Evolutionary conservation across 2,329 filamentous ascomycete genomes (phyloP), one percentile per base, ranked within the genome.

Genomic region (Cytospora piceae): DNA sequence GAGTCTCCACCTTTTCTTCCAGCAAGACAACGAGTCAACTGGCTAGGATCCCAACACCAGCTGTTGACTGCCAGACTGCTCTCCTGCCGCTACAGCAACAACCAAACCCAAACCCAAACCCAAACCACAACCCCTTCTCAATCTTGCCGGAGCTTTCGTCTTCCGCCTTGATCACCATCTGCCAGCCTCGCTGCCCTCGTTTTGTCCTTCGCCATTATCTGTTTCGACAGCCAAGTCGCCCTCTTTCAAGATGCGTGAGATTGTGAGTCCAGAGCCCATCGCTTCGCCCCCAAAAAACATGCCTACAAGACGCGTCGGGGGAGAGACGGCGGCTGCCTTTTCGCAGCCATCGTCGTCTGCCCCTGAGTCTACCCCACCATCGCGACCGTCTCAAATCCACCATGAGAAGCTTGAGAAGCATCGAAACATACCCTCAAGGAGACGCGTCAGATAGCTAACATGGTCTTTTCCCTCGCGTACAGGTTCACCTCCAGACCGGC

Each of bases 401-500:
- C 49, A 34, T 42, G 22, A 55, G 20, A 49, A 32, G 15, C 42
- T 31, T 59, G 29, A 53, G 31, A 64, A 4, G 2, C 49, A 34
- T 55, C 34, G 39, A 17, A 62, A 60, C 20, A n/a, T 65, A 39
- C 51, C 32, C 49, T 34, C 27, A 63, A 29, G 49, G 31, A 74
- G 12, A 73, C 61, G 64, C 60, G 65, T 60, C 61, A 57, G 58
- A 76, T 76, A 74, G 82, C 88, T 91, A 83, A 89, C 86, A 77
- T 70, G 71, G 66, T 68, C 70, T 78, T 76, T 76, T 34, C 32
- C 32, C 77, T 74, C 72, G 71, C 71, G 71, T 76, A 86, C 78
- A 98, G 94, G 94, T 98, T 84, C 95, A 99, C 85, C 93, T 99
- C 77, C 95, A 99, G 87, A 99, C 95, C 87, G 95, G 95, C 83